Conservation (phyloP, 2,329 filamentous ascomycete genomes). For the Aspergillus uvarum region DNA sequence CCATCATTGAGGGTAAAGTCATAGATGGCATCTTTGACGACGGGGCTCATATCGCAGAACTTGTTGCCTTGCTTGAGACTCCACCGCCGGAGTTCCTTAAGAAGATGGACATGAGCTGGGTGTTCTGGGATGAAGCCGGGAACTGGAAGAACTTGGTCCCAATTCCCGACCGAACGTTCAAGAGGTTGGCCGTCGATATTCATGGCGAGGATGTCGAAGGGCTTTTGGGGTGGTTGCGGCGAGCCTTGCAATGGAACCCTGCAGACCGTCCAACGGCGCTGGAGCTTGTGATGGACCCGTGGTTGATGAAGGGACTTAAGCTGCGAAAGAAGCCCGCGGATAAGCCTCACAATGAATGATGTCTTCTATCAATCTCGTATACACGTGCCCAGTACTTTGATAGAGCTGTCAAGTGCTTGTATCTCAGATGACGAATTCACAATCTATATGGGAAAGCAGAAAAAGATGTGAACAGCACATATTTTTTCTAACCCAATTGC, state of each 20-base stretch:
- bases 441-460: too few species aligned
- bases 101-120: conserved; percentile 13
- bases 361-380: too few species aligned
- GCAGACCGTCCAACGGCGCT: conserved; percentile 29
- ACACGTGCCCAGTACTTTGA: too few species aligned
- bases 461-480: too few species aligned
- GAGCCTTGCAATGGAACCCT: conserved; percentile 30
- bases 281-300: conserved; percentile 39
- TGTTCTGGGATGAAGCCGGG: conserved; percentile 26
- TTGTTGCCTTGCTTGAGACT: conserved; percentile 20
- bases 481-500: too few species aligned
- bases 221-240: conserved; percentile 28
- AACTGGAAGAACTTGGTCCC: conserved; percentile 19
- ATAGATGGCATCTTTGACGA: conserved; percentile 23
- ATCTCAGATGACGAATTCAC: too few species aligned
- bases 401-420: too few species aligned
- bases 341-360: too few species aligned
- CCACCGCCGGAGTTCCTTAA: conserved; percentile 19
- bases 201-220: conserved; percentile 24
- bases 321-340: background rate
- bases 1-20: conserved; percentile 12
- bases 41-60: conserved; percentile 25
- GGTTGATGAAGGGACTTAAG: conserved; percentile 30
- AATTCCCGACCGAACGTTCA: conserved; percentile 19
- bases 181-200: conserved; percentile 22